A percentile compares a stretch with the other conserved stretches of the same genome.
Evolutionary conservation across 2,329 filamentous ascomycete species (phyloP).

Genomic region (Cladosporium sphaerospermum): DNA sequence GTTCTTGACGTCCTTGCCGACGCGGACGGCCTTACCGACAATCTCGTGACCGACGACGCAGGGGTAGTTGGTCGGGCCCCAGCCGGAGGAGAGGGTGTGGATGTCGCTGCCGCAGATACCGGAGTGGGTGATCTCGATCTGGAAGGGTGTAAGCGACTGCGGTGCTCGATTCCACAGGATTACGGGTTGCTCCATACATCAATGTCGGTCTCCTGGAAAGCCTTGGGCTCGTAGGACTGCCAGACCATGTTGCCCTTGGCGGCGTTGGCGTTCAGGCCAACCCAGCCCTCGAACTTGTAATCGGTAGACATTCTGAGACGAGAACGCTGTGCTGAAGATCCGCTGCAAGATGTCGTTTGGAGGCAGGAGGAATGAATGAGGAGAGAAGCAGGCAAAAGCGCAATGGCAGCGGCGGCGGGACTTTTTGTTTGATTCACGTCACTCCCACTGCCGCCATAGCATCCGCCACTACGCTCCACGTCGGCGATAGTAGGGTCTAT

Average conservation of each 20-base stretch:
- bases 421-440: background rate
- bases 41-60: constrained; percentile 24
- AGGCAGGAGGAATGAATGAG: background rate
- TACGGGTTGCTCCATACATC: constrained; percentile 12
- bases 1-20: constrained; percentile 20
- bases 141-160: background rate
- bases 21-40: constrained; percentile 20
- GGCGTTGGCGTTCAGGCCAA: constrained; percentile 42
- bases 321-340: background rate
- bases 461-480: background rate
- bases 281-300: constrained; percentile 50
- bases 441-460: background rate
- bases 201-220: constrained; percentile 30
- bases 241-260: constrained; percentile 47
- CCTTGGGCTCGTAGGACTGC: constrained; percentile 34
- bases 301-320: constrained; percentile 20
- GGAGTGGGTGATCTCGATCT: constrained; percentile 28
- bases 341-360: background rate
- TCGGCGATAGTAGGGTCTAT: background rate
- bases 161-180: too few species aligned
- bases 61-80: constrained; percentile 34
- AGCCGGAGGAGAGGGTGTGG: constrained; percentile 28
- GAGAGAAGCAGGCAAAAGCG: too few species aligned
- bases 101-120: constrained; percentile 28
- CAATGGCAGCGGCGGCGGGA: background rate